Percentiles rank a stretch among this genome's conserved stretches.
These are phyloP conservation scores for Skeletonema costatum DNA, from an alignment of 108 stramenopile genomes.

Conservation along the genomic window DNA sequence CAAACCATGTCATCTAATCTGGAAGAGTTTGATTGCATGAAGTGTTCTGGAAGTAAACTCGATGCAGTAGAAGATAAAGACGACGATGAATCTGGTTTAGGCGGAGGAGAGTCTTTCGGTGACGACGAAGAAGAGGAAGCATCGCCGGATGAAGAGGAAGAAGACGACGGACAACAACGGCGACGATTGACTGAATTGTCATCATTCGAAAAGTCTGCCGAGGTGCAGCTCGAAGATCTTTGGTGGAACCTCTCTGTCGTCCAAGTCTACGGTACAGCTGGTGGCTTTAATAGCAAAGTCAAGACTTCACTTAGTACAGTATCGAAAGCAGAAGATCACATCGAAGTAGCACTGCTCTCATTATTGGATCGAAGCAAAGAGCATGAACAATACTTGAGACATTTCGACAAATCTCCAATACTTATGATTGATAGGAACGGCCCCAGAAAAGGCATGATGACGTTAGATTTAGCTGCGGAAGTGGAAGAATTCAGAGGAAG, in stretches of 20 bases:
- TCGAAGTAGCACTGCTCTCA: conserved; percentile 41
- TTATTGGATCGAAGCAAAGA: conserved; percentile 37
- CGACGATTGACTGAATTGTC: conserved; percentile 16
- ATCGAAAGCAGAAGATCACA: conserved; percentile 37
- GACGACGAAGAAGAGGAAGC: conserved; percentile 17
- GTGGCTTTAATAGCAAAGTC: conserved; percentile 35
- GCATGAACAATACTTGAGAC: conserved; percentile 33
- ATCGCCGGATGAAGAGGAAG: conserved; percentile 7
- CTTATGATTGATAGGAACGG: conserved; percentile 76
- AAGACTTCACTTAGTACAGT: conserved; percentile 28
- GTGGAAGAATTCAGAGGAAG: conserved; percentile 77
- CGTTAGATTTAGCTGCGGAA: conserved; percentile 64
- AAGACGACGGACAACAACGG: conserved; percentile 3
- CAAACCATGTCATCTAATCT: conserved; percentile 39
- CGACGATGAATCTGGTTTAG: conserved; percentile 2
- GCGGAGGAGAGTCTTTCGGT: conserved; percentile 8
- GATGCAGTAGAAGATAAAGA: neutral
- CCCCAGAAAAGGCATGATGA: conserved; percentile 56
- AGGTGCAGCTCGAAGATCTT: conserved; percentile 48
- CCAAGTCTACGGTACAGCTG: conserved; percentile 42
- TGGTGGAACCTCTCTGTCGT: conserved; percentile 68
- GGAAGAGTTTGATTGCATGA: conserved; percentile 39
- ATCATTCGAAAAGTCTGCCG: conserved; percentile 28
- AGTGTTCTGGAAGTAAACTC: conserved; percentile 11
- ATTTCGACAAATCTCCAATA: conserved; percentile 68